Conservation (phyloP, 176 grass and related monocot genomes). For the Rhynchospora tenuis region DNA sequence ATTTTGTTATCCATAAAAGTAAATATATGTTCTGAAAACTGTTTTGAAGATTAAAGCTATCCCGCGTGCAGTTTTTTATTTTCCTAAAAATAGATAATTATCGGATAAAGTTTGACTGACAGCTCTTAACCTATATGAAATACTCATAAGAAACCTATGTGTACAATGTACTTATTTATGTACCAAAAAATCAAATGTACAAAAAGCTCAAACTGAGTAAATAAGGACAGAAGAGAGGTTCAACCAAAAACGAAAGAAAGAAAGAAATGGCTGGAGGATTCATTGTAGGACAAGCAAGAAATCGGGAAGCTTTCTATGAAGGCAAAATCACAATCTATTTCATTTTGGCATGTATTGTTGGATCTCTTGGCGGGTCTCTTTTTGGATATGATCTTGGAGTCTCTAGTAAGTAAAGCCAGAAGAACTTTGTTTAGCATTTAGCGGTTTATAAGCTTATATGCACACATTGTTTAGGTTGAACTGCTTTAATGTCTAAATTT, state of each 20-base stretch:
- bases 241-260: neutral
- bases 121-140: neutral
- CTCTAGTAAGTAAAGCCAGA: slow-evolving; percentile 49
- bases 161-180: neutral
- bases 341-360: slow-evolving; percentile 77
- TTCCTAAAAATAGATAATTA: slow-evolving; percentile 13
- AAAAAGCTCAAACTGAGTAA: neutral
- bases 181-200: neutral
- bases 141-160: neutral
- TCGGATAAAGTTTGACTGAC: neutral
- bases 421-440: neutral
- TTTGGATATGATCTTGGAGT: slow-evolving; percentile 98
- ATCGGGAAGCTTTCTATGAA: slow-evolving; percentile 67
- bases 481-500: neutral
- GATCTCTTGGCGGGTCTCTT: slow-evolving; percentile 92
- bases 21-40: neutral
- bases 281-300: slow-evolving; percentile 31
- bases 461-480: neutral
- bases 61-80: neutral
- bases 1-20: neutral
- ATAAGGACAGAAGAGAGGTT: neutral
- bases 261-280: slow-evolving; percentile 62
- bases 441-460: neutral
- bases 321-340: slow-evolving; percentile 83
- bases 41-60: neutral